These are phyloP conservation scores for Wickerhamomyces canadensis DNA, from an alignment of 805 yeast species.

Conservation along the genomic window DNA sequence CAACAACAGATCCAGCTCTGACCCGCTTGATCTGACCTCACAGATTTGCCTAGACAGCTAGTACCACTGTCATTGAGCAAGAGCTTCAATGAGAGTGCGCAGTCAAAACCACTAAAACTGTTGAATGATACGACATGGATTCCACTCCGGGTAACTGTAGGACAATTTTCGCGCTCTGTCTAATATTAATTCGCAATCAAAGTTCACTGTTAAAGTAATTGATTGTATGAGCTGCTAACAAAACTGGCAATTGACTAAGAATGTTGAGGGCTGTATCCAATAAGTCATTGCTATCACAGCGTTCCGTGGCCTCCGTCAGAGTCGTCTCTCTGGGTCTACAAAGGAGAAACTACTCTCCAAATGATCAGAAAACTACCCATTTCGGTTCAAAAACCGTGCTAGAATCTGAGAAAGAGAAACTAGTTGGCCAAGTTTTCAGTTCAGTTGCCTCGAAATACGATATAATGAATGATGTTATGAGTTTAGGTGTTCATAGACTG, in stretches of 20 bases:
- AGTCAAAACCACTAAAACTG: no score
- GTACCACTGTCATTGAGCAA: no score
- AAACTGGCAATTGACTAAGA: background rate
- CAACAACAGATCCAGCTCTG: no score
- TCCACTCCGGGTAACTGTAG: background rate
- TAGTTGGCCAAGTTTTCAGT: conserved; percentile 84
- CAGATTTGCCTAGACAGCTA: no score
- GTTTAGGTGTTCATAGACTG: conserved; percentile 86
- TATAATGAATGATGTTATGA: conserved; percentile 97
- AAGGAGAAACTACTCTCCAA: background rate
- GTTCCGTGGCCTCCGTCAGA: no score
- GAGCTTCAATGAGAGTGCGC: no score
- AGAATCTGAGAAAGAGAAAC: conserved; percentile 70
- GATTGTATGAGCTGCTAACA: no score
- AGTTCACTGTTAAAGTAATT: no score
- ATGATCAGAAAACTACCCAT: conserved; percentile 60
- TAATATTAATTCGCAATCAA: no score
- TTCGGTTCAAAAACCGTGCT: conserved; percentile 87
- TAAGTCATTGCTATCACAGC: background rate
- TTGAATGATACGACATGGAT: no score
- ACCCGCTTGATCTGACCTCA: no score
- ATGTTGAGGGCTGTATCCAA: conserved; percentile 2
- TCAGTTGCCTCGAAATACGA: conserved; percentile 94
- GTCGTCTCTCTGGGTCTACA: background rate
- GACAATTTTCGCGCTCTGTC: no score